A percentile compares a stretch with the other conserved stretches of the same genome.
phyloP scores from a whole-genome alignment of 305 asterid genomes.

The Euphrasia arctica region DNA sequence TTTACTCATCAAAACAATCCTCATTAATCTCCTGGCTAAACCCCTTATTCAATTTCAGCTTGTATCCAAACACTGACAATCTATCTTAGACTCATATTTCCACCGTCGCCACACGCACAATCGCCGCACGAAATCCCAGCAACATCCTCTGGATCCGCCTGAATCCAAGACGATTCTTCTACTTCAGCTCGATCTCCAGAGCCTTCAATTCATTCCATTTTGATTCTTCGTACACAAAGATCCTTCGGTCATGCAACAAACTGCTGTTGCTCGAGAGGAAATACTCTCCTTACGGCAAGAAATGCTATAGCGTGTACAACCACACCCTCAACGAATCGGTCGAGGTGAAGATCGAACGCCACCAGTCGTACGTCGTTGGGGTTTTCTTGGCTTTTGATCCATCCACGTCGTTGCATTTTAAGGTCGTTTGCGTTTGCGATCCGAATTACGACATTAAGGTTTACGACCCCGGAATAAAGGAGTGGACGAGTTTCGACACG shows the following conservation, averaged over 20 bases:
- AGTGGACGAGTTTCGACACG: not conserved
- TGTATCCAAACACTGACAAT: constrained; percentile 28
- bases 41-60: constrained; percentile 25
- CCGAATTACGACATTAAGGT: constrained; percentile 15
- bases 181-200: not conserved
- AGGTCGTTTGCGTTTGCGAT: constrained; percentile 20
- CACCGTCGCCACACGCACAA: constrained; percentile 5
- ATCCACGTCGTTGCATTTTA: constrained; percentile 12
- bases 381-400: constrained; percentile 28
- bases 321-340: constrained; percentile 14
- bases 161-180: not conserved
- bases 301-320: constrained; percentile 21
- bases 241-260: constrained; percentile 18
- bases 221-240: no score
- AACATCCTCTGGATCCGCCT: not conserved
- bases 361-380: not conserved
- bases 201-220: not conserved
- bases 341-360: not conserved
- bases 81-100: constrained; percentile 19
- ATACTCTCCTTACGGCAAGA: not conserved
- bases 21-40: constrained; percentile 19
- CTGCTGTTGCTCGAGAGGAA: constrained; percentile 16
- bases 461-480: constrained; percentile 16
- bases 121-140: constrained; percentile 1
- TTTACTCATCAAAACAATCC: constrained; percentile 22